Base-by-base conservation (phyloP, 2,329 filamentous ascomycete species). In the Aspergillus aculeatinus region DNA sequence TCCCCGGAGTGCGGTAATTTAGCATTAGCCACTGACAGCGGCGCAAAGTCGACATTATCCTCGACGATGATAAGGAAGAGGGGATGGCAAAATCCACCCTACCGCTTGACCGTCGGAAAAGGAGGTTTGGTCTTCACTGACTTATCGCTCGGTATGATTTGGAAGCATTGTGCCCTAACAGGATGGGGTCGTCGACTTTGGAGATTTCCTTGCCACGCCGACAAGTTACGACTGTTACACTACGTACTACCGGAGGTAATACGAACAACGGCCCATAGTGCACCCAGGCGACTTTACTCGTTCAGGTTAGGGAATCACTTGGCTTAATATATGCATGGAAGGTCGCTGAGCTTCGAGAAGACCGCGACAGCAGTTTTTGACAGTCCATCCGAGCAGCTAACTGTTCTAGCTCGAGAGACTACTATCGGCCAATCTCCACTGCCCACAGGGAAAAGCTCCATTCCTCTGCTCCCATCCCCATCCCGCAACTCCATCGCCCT, bases 241-340 rank as follows among this genome's bases (percentile, higher is more conserved):
- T 5, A 35, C 33, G 11, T 35, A 35, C 33, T 16, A 12, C 14
- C 33, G 33, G 11, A 35, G 33, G 33, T 16, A 48, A 55, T 55
- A 55, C 52, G 52, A 55, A 31, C 25, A 31, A 48, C 25, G 50
- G 33, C 50, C 50, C 50, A 52, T 52, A 44, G 9, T 4, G 50
- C 50, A 11, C 48, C 31, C 52, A 48, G 39, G 25, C 42, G 42
- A 48, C 52, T 55, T 44, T 55, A 48, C 52, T 21, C 1, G n/a
- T 55, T 55, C 25, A 4, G 42, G 52, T 47, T 55, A 55, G 52
- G 14, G 23, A 21, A 21, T 48, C 52, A 4, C 21, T 47, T 48
- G 52, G 27, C 21, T 55, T 55, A 55, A 55, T 55, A 42, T 55
- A 48, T 55, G 52, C 52, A 55, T 55, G 52, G 52, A 55, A 55